These are phyloP conservation scores for Aspergillus tubingensis DNA, from an alignment of 2,329 filamentous ascomycete species.

Conservation along the genomic window DNA sequence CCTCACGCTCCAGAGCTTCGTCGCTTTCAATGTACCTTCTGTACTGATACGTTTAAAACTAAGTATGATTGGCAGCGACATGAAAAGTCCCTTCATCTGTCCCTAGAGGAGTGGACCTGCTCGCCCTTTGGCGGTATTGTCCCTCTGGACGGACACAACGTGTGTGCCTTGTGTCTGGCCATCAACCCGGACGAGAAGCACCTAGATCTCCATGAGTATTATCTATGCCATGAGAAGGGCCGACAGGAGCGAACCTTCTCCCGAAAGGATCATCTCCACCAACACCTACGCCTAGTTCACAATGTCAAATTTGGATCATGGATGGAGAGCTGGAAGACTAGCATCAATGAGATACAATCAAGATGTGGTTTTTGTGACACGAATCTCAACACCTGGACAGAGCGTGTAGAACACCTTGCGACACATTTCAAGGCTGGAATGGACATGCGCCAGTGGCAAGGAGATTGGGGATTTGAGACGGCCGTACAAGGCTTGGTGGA, in stretches of 20 bases:
- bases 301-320: conserved; percentile 49
- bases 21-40: conserved; percentile 49
- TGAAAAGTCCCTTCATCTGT: conserved; percentile 51
- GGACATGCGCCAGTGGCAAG: conserved; percentile 39
- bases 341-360: conserved; percentile 50
- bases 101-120: conserved; percentile 54
- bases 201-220: conserved; percentile 55
- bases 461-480: conserved; percentile 41
- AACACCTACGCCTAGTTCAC: conserved; percentile 59
- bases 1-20: conserved; percentile 33
- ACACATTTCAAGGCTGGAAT: conserved; percentile 37
- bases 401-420: conserved; percentile 36
- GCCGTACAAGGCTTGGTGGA: conserved; percentile 35
- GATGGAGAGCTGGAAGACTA: conserved; percentile 59
- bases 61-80: conserved; percentile 53
- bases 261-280: conserved; percentile 59
- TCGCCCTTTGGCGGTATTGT: conserved; percentile 53
- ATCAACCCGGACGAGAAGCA: conserved; percentile 52
- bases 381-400: conserved; percentile 8
- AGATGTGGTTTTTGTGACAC: conserved; percentile 30
- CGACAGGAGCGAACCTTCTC: conserved; percentile 58
- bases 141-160: not conserved
- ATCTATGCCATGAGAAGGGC: conserved; percentile 55
- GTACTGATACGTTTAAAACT: conserved; percentile 48
- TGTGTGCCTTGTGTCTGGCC: conserved; percentile 53